These are phyloP conservation scores for Pichia inconspicua DNA, from an alignment of 1,139 yeast species.

Conservation along the genomic window DNA sequence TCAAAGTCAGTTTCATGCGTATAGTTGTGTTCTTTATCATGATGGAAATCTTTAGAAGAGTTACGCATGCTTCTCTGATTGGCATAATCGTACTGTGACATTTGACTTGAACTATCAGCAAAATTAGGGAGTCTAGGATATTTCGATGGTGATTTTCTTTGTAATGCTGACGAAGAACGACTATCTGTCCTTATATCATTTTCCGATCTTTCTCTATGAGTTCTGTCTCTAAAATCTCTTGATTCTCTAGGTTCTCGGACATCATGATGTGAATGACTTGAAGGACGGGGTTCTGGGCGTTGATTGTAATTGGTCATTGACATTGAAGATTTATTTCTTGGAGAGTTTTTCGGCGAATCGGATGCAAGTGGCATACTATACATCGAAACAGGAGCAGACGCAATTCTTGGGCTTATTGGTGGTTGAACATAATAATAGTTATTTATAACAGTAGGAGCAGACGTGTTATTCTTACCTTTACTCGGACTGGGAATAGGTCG, in stretches of 20 bases:
- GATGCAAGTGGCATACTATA: not conserved
- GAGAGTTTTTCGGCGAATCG: not conserved
- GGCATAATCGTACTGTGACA: not conserved
- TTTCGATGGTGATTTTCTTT: conserved; percentile 2
- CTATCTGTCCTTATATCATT: not conserved
- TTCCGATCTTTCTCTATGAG: too few relatives aligned
- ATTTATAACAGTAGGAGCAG: conserved; percentile 23
- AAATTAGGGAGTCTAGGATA: not conserved
- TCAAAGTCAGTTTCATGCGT: not conserved
- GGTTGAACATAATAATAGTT: conserved; percentile 23
- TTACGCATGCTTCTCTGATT: not conserved
- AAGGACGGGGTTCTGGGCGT: not conserved
- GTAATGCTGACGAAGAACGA: not conserved
- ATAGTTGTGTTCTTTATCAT: not conserved
- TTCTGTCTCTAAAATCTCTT: not conserved
- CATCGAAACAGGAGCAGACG: not conserved
- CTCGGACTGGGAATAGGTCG: conserved; percentile 1
- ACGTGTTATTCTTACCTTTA: not conserved
- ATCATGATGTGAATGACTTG: not conserved
- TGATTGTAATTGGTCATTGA: not conserved
- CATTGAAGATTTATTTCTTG: not conserved
- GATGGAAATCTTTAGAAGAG: not conserved
- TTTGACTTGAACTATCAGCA: not conserved
- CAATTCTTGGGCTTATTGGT: not conserved
- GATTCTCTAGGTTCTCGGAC: not conserved